Evolutionary conservation across 345 rosid species (phyloP).

Genomic region (Pistacia integerrima): DNA sequence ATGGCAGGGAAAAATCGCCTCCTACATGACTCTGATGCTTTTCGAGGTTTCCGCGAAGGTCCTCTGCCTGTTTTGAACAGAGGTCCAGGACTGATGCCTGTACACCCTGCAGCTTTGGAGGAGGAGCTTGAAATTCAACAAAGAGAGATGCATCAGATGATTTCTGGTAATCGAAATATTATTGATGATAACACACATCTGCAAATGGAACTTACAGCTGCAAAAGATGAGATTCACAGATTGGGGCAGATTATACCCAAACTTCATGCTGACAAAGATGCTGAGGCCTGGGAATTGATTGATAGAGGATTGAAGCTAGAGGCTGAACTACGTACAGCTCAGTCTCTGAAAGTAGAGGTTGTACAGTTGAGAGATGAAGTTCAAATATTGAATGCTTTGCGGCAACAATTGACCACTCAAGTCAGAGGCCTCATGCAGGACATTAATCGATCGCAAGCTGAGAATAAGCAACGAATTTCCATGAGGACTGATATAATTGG

Average conservation of each 20-base stretch:
- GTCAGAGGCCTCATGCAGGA: conserved; percentile 24
- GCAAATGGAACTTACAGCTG: conserved; percentile 25
- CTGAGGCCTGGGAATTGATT: conserved; percentile 27
- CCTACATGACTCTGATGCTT: conserved; percentile 19
- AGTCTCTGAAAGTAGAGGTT: conserved; percentile 32
- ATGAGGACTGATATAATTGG: conserved; percentile 26
- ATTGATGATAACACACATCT: conserved; percentile 30
- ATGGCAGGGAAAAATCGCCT: conserved; percentile 30
- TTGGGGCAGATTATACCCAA: conserved; percentile 22
- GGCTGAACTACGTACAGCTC: conserved; percentile 25
- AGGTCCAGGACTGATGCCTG: conserved; percentile 18
- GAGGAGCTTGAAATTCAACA: conserved; percentile 27
- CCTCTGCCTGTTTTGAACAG: conserved; percentile 18
- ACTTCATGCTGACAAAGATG: conserved; percentile 30
- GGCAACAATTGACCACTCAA: conserved; percentile 27
- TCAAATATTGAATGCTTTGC: conserved; percentile 17
- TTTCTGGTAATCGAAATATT: conserved; percentile 27
- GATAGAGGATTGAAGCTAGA: conserved; percentile 38
- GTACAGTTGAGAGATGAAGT: conserved; percentile 30
- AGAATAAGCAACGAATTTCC: conserved; percentile 23
- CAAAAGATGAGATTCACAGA: conserved; percentile 30
- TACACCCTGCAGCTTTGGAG: conserved; percentile 24
- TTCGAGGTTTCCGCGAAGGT: conserved; percentile 16
- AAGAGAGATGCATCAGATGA: conserved; percentile 25
- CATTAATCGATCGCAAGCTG: conserved; percentile 21